These are phyloP conservation scores for Penicillium sp. DNA, from an alignment of 2,329 filamentous ascomycete genomes.

Conservation along the genomic window DNA sequence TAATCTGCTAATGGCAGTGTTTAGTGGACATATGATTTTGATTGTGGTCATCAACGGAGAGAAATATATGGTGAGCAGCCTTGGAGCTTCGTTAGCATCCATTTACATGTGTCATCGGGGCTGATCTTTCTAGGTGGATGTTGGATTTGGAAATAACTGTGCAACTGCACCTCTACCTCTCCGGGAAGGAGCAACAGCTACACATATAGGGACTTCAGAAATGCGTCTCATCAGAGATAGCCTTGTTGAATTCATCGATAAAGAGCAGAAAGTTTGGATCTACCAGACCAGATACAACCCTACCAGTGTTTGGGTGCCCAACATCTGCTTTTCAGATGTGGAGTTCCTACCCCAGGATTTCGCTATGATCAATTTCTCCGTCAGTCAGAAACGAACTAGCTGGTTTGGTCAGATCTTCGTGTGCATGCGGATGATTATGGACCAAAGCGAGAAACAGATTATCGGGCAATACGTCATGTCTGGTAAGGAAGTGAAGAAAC, in stretches of 20 bases:
- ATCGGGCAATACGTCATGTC: constrained; percentile 56
- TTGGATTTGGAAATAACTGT: constrained; percentile 65
- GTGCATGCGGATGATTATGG: constrained; percentile 56
- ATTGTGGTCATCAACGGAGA: constrained; percentile 57
- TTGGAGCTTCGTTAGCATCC: constrained; percentile 6
- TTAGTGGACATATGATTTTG: constrained; percentile 59
- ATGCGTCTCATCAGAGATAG: constrained; percentile 55
- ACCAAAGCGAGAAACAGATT: constrained; percentile 48
- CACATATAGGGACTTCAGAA: constrained; percentile 55
- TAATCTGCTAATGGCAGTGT: not conserved
- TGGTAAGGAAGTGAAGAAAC: constrained; percentile 55
- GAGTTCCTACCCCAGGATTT: constrained; percentile 66
- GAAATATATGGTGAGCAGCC: constrained; percentile 38
- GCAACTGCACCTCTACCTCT: constrained; percentile 60
- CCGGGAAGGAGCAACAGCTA: constrained; percentile 37
- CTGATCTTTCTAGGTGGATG: constrained; percentile 50
- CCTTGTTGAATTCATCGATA: constrained; percentile 47
- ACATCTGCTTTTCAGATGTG: constrained; percentile 65
- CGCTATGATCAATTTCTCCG: constrained; percentile 59
- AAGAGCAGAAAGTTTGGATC: constrained; percentile 58
- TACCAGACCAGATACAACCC: constrained; percentile 59
- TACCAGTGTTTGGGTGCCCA: constrained; percentile 56
- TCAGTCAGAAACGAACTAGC: constrained; percentile 50
- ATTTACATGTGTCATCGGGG: not conserved
- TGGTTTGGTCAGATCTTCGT: constrained; percentile 59